Conservation (phyloP, 257 asterid species). For the Dorcoceras hygrometricum region DNA sequence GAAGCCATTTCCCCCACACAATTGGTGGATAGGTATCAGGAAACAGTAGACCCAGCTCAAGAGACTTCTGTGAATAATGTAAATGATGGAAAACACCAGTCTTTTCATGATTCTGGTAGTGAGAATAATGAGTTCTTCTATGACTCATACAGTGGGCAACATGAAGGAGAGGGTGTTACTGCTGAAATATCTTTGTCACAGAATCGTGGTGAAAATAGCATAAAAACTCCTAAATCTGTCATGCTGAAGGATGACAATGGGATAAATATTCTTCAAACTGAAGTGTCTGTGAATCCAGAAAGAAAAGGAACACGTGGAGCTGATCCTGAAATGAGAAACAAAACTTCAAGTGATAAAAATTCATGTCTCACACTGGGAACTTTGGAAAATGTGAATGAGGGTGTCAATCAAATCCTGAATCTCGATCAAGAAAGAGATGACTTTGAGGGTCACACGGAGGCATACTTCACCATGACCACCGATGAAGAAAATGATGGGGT, state of each 20-base stretch:
- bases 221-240: conserved; percentile 20
- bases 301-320: conserved; percentile 26
- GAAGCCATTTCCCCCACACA: conserved; percentile 19
- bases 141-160: conserved; percentile 28
- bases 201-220: conserved; percentile 17
- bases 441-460: conserved; percentile 22
- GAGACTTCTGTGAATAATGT: conserved; percentile 25
- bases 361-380: conserved; percentile 22
- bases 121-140: conserved; percentile 26
- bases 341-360: conserved; percentile 22
- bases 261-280: conserved; percentile 19
- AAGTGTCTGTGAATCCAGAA: conserved; percentile 26
- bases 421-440: conserved; percentile 14
- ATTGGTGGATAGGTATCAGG: conserved; percentile 17
- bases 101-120: conserved; percentile 31
- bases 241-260: conserved; percentile 29
- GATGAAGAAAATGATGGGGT: conserved; percentile 22
- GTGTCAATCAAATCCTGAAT: conserved; percentile 10
- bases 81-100: conserved; percentile 25
- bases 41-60: conserved; percentile 23
- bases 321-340: conserved; percentile 22
- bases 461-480: conserved; percentile 11
- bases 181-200: conserved; percentile 22
- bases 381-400: conserved; percentile 21
- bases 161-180: conserved; percentile 20